phyloP scores from a whole-genome alignment of 768 basidiomycete species.

The Phanerochaete sordida region DNA sequence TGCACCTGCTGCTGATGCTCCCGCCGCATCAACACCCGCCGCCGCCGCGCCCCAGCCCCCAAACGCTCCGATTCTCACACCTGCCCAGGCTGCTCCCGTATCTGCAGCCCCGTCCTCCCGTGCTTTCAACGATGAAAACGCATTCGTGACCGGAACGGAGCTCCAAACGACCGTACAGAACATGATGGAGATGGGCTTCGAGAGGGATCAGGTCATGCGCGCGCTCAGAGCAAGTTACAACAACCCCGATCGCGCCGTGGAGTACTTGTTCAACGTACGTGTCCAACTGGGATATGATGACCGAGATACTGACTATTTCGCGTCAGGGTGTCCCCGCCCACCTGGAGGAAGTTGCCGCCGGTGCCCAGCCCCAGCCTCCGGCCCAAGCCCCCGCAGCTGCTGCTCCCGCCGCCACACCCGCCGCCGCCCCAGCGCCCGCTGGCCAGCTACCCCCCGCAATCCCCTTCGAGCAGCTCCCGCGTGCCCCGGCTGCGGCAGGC shows the following conservation, averaged over 20 bases:
- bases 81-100: constrained; percentile 29
- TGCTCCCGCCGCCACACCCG: constrained; percentile 33
- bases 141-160: constrained; percentile 74
- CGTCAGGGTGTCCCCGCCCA: constrained; percentile 77
- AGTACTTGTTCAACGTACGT: constrained; percentile 90
- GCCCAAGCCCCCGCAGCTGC: constrained; percentile 30
- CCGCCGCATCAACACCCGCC: constrained; percentile 33
- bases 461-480: constrained; percentile 19
- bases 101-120: constrained; percentile 16
- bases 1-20: constrained; percentile 31
- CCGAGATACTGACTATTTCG: constrained; percentile 1
- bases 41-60: constrained; percentile 34
- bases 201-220: constrained; percentile 75
- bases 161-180: constrained; percentile 76
- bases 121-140: constrained; percentile 43
- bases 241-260: constrained; percentile 97
- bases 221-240: constrained; percentile 94
- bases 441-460: constrained; percentile 10
- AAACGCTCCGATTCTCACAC: constrained; percentile 28
- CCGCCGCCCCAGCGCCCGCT: constrained; percentile 34
- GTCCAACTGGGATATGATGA: neutral
- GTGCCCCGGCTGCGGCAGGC: constrained; percentile 31
- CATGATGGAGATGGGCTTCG: constrained; percentile 95
- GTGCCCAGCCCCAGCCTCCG: constrained; percentile 25
- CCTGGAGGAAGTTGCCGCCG: constrained; percentile 48